Conservation (phyloP, 495 filamentous ascomycete species). For the Penicillium steckii region DNA sequence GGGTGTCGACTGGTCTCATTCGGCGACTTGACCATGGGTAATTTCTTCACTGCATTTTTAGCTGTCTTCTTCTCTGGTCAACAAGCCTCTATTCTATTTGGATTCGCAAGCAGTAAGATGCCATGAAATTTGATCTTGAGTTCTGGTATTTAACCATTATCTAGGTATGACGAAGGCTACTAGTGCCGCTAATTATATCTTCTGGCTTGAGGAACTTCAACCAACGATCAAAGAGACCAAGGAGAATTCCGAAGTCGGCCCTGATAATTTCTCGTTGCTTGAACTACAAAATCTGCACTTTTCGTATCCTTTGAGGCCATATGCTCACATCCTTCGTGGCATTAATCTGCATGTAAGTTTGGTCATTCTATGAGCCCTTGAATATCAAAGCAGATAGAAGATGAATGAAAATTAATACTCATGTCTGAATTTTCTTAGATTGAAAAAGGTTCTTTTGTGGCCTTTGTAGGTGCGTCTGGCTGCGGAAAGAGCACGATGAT, state of each 20-base stretch:
- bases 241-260: slow-evolving; percentile 26
- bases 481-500: slow-evolving; percentile 59
- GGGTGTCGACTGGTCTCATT: slow-evolving; percentile 23
- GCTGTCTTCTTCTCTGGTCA: slow-evolving; percentile 54
- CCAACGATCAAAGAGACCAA: slow-evolving; percentile 37
- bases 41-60: slow-evolving; percentile 56
- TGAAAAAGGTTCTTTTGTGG: slow-evolving; percentile 40
- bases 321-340: slow-evolving; percentile 8
- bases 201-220: slow-evolving; percentile 41
- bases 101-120: slow-evolving; percentile 20
- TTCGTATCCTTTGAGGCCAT: slow-evolving; percentile 46
- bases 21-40: slow-evolving; percentile 39
- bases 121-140: too few species aligned
- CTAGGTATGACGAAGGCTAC: slow-evolving; percentile 46
- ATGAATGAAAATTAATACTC: slow-evolving; percentile 1
- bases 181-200: slow-evolving; percentile 43
- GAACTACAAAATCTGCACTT: slow-evolving; percentile 57
- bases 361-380: not conserved
- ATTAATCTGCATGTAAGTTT: slow-evolving; percentile 8
- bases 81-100: slow-evolving; percentile 45
- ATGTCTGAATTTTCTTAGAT: too few species aligned
- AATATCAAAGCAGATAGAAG: not conserved
- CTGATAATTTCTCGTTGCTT: slow-evolving; percentile 24
- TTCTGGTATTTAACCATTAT: too few species aligned
- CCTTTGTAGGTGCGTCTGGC: slow-evolving; percentile 56